phyloP scores from a whole-genome alignment of 2,329 filamentous ascomycete genomes.

The Fusarium sambucinum region DNA sequence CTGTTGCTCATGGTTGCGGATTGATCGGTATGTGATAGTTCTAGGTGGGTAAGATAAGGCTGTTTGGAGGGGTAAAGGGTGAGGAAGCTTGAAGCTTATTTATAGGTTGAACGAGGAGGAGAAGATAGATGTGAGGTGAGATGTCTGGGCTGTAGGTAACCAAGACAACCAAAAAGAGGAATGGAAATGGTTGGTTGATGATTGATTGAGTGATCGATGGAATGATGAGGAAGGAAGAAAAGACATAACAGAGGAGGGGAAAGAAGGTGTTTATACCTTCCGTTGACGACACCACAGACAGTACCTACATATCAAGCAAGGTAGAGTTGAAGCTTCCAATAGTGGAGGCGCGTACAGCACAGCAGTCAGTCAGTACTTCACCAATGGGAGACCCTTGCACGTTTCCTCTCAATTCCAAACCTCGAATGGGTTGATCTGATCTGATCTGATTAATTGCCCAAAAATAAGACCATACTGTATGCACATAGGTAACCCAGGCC shows the following conservation, averaged over 20 bases:
- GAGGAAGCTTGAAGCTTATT: constrained; percentile 25
- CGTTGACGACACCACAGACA: constrained; percentile 22
- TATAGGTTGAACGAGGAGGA: constrained; percentile 9
- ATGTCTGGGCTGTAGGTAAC: constrained; percentile 33
- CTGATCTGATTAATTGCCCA: constrained; percentile 37
- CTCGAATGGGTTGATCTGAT: constrained; percentile 38
- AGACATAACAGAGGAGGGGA: constrained; percentile 32
- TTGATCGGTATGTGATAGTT: constrained; percentile 1
- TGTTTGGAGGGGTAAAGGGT: constrained; percentile 14
- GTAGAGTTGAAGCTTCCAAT: constrained; percentile 8
- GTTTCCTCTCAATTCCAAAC: constrained; percentile 13
- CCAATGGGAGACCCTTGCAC: constrained; percentile 15
- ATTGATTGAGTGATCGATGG: constrained; percentile 33
- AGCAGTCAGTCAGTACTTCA: constrained; percentile 4
- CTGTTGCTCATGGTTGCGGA: constrained; percentile 40
- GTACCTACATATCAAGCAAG: constrained; percentile 7
- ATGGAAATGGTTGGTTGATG: constrained; percentile 35
- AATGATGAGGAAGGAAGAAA: constrained; percentile 38
- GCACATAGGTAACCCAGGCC: neutral
- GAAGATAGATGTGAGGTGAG: too few relatives aligned
- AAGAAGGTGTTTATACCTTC: constrained; percentile 44
- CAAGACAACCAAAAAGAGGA: constrained; percentile 39
- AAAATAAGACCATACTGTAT: constrained; percentile 40
- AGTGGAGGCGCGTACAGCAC: constrained; percentile 7
- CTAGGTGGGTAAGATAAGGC: constrained; percentile 10